Conservation (phyloP, 768 basidiomycete species). For the Galerina sulciceps region DNA sequence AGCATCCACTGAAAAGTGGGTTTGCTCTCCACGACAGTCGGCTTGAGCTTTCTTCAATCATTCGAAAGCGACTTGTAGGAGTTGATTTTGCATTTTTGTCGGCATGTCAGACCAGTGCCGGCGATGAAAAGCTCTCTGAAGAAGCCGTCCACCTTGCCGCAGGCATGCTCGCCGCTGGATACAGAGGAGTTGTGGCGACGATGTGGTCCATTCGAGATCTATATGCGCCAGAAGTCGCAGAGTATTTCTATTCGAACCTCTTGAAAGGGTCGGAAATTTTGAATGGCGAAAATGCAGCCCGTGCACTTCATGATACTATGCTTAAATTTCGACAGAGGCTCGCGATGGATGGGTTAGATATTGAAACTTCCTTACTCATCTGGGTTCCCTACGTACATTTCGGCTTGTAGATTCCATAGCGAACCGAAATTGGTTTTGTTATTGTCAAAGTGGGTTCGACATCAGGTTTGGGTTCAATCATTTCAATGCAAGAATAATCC, state of each 20-base stretch:
- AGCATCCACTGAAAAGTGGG: slow-evolving; percentile 26
- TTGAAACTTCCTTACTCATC: slow-evolving; percentile 5
- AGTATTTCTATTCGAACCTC: slow-evolving; percentile 29
- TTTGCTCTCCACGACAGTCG: slow-evolving; percentile 23
- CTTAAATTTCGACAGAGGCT: slow-evolving; percentile 12
- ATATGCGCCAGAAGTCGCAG: slow-evolving; percentile 31
- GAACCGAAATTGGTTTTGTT: too few relatives aligned
- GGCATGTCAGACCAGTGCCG: slow-evolving; percentile 42
- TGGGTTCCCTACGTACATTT: slow-evolving; percentile 25
- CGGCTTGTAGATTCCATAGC: background rate
- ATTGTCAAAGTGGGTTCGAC: too few relatives aligned
- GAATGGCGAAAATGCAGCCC: slow-evolving; percentile 12
- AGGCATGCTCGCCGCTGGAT: slow-evolving; percentile 38
- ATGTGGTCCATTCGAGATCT: slow-evolving; percentile 42
- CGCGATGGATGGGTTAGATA: background rate
- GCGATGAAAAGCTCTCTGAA: slow-evolving; percentile 28
- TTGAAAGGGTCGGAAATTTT: background rate
- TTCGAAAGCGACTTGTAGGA: slow-evolving; percentile 4
- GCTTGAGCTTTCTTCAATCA: slow-evolving; percentile 15
- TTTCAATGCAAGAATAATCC: too few relatives aligned
- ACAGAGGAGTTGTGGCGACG: slow-evolving; percentile 36
- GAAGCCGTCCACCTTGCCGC: slow-evolving; percentile 43
- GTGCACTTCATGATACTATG: slow-evolving; percentile 21
- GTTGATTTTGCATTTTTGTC: slow-evolving; percentile 41
- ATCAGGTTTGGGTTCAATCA: too few relatives aligned